Conservation (phyloP, 345 rosid genomes). For the Sonneratia caseolaris region DNA sequence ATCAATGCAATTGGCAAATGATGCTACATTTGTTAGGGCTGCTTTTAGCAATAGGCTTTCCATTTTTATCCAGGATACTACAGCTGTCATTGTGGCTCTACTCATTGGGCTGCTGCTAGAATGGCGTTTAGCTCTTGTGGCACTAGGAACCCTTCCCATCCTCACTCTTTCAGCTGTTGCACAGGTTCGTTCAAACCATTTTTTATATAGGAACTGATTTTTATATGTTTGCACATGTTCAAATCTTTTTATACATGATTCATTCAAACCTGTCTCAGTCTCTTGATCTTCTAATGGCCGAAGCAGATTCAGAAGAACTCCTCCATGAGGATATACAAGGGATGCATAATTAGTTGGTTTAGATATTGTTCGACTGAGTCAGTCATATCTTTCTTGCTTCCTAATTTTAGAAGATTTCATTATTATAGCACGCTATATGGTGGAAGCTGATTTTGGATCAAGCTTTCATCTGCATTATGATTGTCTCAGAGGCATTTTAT, state of each 20-base stretch:
- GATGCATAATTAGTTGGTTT: no score
- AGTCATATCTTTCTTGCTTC: no score
- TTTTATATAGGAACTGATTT: background rate
- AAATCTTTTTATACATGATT: no score
- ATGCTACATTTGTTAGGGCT: conserved; percentile 97
- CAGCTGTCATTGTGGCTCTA: conserved; percentile 84
- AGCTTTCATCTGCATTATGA: background rate
- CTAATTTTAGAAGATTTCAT: no score
- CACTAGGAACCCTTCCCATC: conserved; percentile 82
- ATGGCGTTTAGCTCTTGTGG: conserved; percentile 95
- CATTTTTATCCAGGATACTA: conserved; percentile 89
- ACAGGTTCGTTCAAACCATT: conserved; percentile 57
- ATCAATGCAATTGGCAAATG: conserved; percentile 99
- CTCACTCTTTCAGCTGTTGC: conserved; percentile 87
- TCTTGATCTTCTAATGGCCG: background rate
- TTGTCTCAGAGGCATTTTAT: background rate
- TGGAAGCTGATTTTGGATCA: no score
- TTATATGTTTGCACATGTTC: background rate
- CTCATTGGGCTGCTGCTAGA: conserved; percentile 80
- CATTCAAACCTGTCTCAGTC: background rate
- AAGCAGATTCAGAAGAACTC: no score
- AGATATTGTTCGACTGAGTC: no score
- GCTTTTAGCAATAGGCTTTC: conserved; percentile 98
- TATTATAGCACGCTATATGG: no score
- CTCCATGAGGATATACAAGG: no score